Percentiles rank a stretch among this genome's conserved stretches.
Evolutionary conservation across 2,329 filamentous ascomycete species (phyloP).

Genomic region (Plectosphaerella cucumerina): DNA sequence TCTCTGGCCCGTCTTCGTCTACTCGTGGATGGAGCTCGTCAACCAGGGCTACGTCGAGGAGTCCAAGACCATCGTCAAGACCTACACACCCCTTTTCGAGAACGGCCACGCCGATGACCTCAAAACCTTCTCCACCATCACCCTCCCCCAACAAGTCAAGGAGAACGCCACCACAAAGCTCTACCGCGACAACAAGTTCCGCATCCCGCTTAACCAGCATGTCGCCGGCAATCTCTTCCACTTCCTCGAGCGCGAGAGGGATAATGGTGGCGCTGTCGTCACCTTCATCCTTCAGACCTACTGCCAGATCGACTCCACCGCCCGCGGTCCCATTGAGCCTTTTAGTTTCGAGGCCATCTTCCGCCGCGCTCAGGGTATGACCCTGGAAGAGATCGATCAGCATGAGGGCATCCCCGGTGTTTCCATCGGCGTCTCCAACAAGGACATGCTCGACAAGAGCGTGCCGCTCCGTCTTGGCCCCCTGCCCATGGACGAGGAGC

Average conservation of each 20-base stretch:
- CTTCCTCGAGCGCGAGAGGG: conserved; percentile 82
- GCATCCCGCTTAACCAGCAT: conserved; percentile 82
- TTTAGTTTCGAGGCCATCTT: conserved; percentile 60
- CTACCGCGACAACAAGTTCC: conserved; percentile 84
- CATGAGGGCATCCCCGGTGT: conserved; percentile 62
- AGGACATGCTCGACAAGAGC: conserved; percentile 53
- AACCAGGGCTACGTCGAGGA: conserved; percentile 68
- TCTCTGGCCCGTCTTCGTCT: conserved; percentile 91
- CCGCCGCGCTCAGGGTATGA: conserved; percentile 52
- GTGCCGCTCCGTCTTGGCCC: conserved; percentile 70
- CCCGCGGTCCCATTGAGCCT: conserved; percentile 59
- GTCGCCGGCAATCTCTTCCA: conserved; percentile 80
- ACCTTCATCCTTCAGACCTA: conserved; percentile 64
- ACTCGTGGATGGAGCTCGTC: conserved; percentile 82
- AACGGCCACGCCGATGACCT: conserved; percentile 77
- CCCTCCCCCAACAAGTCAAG: conserved; percentile 70
- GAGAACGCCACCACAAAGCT: conserved; percentile 75
- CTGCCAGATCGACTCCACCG: conserved; percentile 54
- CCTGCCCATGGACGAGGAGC: conserved; percentile 75
- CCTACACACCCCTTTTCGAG: conserved; percentile 66
- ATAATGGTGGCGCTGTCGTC: conserved; percentile 74
- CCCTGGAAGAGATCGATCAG: conserved; percentile 59
- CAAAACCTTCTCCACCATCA: conserved; percentile 67
- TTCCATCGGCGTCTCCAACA: conserved; percentile 58
- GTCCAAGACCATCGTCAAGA: conserved; percentile 67